phyloP scores from a whole-genome alignment of 164 flowering plant species.

The Annona squamosa region DNA sequence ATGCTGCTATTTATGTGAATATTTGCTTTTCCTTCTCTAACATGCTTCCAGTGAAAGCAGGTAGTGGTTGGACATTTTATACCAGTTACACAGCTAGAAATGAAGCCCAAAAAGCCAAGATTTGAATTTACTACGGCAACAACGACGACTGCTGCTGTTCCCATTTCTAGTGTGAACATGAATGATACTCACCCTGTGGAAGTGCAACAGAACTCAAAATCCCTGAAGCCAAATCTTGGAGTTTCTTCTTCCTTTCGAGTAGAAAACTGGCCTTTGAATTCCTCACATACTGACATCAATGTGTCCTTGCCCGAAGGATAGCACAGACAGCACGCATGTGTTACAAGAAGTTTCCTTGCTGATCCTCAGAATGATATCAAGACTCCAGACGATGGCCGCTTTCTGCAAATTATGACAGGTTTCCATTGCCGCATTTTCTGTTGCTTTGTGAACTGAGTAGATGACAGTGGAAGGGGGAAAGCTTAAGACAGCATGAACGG shows the following conservation, averaged over 20 bases:
- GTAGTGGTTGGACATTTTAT: conserved; percentile 94
- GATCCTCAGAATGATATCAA: conserved; percentile 20
- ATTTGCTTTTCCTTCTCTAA: not conserved
- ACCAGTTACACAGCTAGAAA: conserved; percentile 73
- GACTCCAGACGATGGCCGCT: conserved; percentile 6
- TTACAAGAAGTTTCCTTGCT: conserved; percentile 22
- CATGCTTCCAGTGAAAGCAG: conserved; percentile 26
- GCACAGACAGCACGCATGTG: not conserved
- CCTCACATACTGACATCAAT: conserved; percentile 56
- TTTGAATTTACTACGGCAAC: conserved; percentile 28
- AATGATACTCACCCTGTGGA: conserved; percentile 30
- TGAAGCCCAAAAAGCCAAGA: conserved; percentile 69
- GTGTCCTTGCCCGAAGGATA: conserved; percentile 48
- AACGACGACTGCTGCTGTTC: conserved; percentile 43
- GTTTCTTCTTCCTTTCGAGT: conserved; percentile 49
- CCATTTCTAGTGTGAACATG: conserved; percentile 49
- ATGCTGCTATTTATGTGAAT: no score
- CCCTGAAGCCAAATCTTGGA: conserved; percentile 29
- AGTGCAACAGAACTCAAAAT: conserved; percentile 24
- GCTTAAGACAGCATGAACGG: conserved; percentile 3
- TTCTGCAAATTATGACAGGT: conserved; percentile 6
- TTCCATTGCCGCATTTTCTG: not conserved
- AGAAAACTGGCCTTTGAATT: conserved; percentile 60
- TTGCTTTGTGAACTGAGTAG: conserved; percentile 13
- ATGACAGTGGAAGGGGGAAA: not conserved